A percentile compares a stretch with the other conserved stretches of the same genome.
Evolutionary conservation across 2,329 filamentous ascomycete species (phyloP).

Genomic region (Fusarium subglutinans): DNA sequence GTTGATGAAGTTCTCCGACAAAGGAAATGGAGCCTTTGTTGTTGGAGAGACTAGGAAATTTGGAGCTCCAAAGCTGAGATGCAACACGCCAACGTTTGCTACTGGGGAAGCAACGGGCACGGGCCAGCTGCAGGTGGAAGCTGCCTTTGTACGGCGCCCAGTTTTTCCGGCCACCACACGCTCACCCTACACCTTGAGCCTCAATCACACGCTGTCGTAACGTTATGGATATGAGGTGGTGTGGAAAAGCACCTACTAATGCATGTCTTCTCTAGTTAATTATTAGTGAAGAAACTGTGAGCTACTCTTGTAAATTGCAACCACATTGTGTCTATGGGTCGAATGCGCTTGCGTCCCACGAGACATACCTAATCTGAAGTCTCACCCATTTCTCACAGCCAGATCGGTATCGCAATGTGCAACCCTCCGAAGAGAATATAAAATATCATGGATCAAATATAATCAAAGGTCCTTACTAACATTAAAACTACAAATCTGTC

Average conservation of each 20-base stretch:
- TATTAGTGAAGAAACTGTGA: not conserved
- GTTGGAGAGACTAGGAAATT: conserved; percentile 39
- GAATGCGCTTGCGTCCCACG: not conserved
- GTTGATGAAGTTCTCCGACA: conserved; percentile 28
- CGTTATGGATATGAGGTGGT: not conserved
- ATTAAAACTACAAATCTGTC: not conserved
- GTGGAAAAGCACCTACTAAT: not conserved
- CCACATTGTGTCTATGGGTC: not conserved
- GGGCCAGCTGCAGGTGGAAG: conserved; percentile 13
- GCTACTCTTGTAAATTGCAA: not conserved
- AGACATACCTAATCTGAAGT: too few relatives aligned
- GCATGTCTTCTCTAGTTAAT: not conserved
- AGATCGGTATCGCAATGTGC: not conserved
- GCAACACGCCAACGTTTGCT: conserved; percentile 36
- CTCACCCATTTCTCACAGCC: too few relatives aligned
- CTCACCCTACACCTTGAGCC: conserved; percentile 10
- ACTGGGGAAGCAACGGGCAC: conserved; percentile 35
- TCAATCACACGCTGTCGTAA: not conserved
- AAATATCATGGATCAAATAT: not conserved
- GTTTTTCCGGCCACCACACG: conserved; percentile 20
- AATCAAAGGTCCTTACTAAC: not conserved
- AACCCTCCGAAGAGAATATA: too few relatives aligned
- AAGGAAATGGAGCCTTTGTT: conserved; percentile 38
- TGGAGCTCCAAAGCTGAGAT: conserved; percentile 41
- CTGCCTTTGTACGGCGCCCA: conserved; percentile 11